phyloP scores from a whole-genome alignment of 2,329 filamentous ascomycete genomes.

The Phoma herbarum region DNA sequence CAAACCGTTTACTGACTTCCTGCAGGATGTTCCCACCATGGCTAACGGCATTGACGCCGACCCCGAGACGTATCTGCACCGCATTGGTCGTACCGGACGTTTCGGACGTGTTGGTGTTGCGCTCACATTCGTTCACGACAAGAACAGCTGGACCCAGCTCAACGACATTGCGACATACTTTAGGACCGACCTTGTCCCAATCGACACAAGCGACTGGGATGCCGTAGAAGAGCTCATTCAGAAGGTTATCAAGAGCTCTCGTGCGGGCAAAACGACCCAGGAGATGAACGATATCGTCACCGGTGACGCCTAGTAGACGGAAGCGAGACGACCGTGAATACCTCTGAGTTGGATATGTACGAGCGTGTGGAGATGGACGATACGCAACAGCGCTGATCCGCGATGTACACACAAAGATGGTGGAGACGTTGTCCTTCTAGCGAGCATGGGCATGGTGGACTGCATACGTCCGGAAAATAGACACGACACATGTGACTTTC shows the following conservation, averaged over 20 bases:
- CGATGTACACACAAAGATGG: background rate
- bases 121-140: slow-evolving; percentile 92
- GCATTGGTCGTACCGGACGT: slow-evolving; percentile 94
- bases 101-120: slow-evolving; percentile 97
- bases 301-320: slow-evolving; percentile 7
- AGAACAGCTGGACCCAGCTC: slow-evolving; percentile 80
- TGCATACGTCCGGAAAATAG: slow-evolving; percentile 11
- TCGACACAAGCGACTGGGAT: slow-evolving; percentile 91
- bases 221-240: slow-evolving; percentile 84
- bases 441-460: slow-evolving; percentile 18
- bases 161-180: slow-evolving; percentile 83
- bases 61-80: slow-evolving; percentile 94
- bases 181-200: slow-evolving; percentile 78
- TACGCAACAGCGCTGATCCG: background rate
- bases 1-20: slow-evolving; percentile 22
- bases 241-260: slow-evolving; percentile 59
- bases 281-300: slow-evolving; percentile 43
- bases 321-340: background rate
- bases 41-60: slow-evolving; percentile 74
- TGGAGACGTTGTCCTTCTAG: slow-evolving; percentile 11
- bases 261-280: slow-evolving; percentile 52
- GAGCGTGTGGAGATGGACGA: slow-evolving; percentile 6
- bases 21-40: slow-evolving; percentile 64
- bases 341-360: background rate
- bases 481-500: slow-evolving; percentile 25